These are phyloP conservation scores for Oryza longistaminata DNA, from an alignment of 176 grass and related monocot genomes.

Conservation along the genomic window DNA sequence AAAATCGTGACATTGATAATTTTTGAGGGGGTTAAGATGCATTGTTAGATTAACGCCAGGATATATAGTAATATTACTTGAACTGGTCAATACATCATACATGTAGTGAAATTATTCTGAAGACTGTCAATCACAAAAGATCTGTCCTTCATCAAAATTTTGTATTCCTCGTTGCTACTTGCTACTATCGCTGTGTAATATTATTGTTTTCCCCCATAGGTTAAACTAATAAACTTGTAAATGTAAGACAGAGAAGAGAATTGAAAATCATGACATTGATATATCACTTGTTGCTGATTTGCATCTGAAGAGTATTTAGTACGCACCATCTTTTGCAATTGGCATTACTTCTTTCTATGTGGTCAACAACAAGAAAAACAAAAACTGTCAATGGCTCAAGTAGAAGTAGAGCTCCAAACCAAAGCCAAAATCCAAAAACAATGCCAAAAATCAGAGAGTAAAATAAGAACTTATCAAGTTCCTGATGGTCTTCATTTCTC, in stretches of 20 bases:
- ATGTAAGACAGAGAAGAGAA: neutral
- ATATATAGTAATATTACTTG: no score
- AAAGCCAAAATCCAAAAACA: conserved; percentile 29
- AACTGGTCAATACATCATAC: no score
- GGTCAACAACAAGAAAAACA: conserved; percentile 29
- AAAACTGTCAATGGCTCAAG: neutral
- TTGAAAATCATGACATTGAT: no score
- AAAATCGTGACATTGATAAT: no score
- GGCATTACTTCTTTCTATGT: conserved; percentile 13
- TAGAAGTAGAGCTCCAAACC: conserved; percentile 30
- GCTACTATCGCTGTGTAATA: no score
- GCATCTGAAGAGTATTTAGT: neutral
- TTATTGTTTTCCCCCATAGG: neutral
- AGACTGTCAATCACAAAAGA: no score
- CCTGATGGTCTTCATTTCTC: neutral
- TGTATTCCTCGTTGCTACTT: no score
- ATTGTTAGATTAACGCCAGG: no score
- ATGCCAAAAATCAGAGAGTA: neutral
- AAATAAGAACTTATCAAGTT: conserved; percentile 25
- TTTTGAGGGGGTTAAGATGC: no score
- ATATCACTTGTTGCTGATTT: neutral
- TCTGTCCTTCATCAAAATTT: no score
- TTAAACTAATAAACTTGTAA: conserved; percentile 25
- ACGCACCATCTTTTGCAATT: no score
- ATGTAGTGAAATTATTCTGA: no score